Percentiles rank a stretch among this genome's conserved stretches.
Conservation (phyloP, 768 basidiomycete genomes). For the Boletus tylopilopsis region DNA sequence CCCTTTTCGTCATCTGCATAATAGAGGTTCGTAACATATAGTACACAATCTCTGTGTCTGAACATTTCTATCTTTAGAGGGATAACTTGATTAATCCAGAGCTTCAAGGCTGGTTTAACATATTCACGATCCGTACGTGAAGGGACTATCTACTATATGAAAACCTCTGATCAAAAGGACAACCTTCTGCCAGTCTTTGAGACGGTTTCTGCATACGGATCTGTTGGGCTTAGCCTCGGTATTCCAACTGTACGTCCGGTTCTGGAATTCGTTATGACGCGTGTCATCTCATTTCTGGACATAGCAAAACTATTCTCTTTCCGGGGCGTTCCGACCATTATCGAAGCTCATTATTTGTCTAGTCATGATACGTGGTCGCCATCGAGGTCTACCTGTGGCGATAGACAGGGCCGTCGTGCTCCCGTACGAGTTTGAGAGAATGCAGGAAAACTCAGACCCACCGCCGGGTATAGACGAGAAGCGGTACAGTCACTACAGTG, state of each 20-base stretch:
- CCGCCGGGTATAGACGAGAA: constrained; percentile 9
- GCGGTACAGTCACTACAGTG: constrained; percentile 3
- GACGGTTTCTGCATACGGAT: constrained; percentile 82
- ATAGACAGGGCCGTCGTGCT: constrained; percentile 86
- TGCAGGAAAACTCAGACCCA: constrained; percentile 12
- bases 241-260: constrained; percentile 62
- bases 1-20: constrained; percentile 87
- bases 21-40: constrained; percentile 62
- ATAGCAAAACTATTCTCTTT: constrained; percentile 78
- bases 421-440: constrained; percentile 55
- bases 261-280: not conserved
- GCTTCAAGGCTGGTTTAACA: constrained; percentile 71
- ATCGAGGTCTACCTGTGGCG: constrained; percentile 83
- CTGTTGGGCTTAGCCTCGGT: constrained; percentile 87
- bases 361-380: constrained; percentile 93
- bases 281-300: constrained; percentile 1
- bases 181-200: constrained; percentile 65
- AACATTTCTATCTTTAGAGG: constrained; percentile 39
- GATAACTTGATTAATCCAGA: constrained; percentile 51
- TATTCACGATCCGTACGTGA: constrained; percentile 69
- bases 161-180: not conserved
- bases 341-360: constrained; percentile 84
- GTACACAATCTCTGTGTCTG: not conserved
- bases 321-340: constrained; percentile 70
- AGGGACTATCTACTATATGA: not conserved